These are phyloP conservation scores for Picocystis salinarum DNA, from an alignment of 139 green algal genomes.

Conservation along the genomic window DNA sequence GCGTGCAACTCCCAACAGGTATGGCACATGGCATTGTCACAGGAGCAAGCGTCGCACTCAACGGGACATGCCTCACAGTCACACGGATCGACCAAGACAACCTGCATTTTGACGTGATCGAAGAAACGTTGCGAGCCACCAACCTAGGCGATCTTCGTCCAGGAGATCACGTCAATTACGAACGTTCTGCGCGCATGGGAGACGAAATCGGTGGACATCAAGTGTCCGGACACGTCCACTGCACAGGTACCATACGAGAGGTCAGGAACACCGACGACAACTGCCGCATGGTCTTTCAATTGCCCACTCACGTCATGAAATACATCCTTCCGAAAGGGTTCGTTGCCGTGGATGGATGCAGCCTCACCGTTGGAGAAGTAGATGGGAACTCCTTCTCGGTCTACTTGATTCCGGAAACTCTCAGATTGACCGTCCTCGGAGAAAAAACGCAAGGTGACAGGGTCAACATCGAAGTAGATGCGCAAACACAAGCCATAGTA, in stretches of 20 bases:
- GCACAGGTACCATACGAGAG: slow-evolving; percentile 21
- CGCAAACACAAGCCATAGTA: slow-evolving; percentile 76
- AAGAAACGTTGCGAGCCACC: slow-evolving; percentile 75
- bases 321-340: slow-evolving; percentile 92
- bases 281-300: slow-evolving; percentile 38
- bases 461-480: slow-evolving; percentile 82
- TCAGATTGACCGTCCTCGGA: slow-evolving; percentile 20
- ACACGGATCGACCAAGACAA: slow-evolving; percentile 7
- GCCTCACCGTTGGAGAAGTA: slow-evolving; percentile 62
- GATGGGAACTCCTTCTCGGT: slow-evolving; percentile 45
- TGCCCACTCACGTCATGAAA: slow-evolving; percentile 31
- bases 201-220: slow-evolving; percentile 91
- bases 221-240: slow-evolving; percentile 76
- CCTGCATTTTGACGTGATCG: slow-evolving; percentile 72
- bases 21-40: no score
- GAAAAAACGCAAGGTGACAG: slow-evolving; percentile 33
- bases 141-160: slow-evolving; percentile 50
- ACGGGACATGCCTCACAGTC: slow-evolving; percentile 40
- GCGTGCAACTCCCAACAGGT: no score
- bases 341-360: slow-evolving; percentile 78
- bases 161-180: slow-evolving; percentile 60
- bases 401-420: slow-evolving; percentile 89
- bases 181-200: slow-evolving; percentile 55
- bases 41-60: slow-evolving; percentile 76
- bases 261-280: slow-evolving; percentile 56